These are phyloP conservation scores for Mortierella sp. DNA, from an alignment of 371 early-diverging fungal species.

Conservation along the genomic window DNA sequence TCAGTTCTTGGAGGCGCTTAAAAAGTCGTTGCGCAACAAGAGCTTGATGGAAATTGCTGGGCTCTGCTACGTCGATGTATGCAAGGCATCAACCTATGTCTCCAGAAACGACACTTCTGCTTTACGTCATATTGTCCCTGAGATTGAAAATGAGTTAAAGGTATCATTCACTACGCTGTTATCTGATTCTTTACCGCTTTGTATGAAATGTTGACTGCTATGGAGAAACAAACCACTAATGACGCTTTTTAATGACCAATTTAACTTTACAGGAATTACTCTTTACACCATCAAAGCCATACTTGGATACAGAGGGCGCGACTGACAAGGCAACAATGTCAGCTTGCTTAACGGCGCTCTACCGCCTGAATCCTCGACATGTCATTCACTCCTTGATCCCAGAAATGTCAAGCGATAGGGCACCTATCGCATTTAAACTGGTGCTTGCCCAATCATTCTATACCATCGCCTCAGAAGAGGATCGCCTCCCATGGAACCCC, in stretches of 20 bases:
- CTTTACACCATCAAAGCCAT: slow-evolving; percentile 71
- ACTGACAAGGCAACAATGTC: slow-evolving; percentile 76
- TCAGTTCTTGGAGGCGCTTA: slow-evolving; percentile 74
- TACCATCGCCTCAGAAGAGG: slow-evolving; percentile 78
- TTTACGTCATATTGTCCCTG: slow-evolving; percentile 76
- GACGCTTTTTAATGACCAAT: too few relatives aligned
- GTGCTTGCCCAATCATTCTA: slow-evolving; percentile 84
- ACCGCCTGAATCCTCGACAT: slow-evolving; percentile 77
- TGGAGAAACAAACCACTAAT: too few relatives aligned
- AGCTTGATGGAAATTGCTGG: slow-evolving; percentile 80
- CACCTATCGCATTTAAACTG: slow-evolving; percentile 78
- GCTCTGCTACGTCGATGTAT: slow-evolving; percentile 85
- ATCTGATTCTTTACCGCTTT: not conserved
- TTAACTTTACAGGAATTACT: slow-evolving; percentile 61
- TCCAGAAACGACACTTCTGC: slow-evolving; percentile 73
- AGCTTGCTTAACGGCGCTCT: slow-evolving; percentile 82
- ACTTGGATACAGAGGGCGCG: slow-evolving; percentile 68
- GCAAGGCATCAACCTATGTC: slow-evolving; percentile 82
- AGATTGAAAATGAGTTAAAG: slow-evolving; percentile 82
- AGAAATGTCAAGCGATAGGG: slow-evolving; percentile 73
- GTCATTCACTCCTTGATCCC: slow-evolving; percentile 78
- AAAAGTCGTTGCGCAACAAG: slow-evolving; percentile 71
- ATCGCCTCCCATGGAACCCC: slow-evolving; percentile 82
- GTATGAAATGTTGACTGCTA: too few relatives aligned
- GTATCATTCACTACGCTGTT: slow-evolving; percentile 29